phyloP scores from a whole-genome alignment of 345 rosid genomes.

The Acer saccharum region DNA sequence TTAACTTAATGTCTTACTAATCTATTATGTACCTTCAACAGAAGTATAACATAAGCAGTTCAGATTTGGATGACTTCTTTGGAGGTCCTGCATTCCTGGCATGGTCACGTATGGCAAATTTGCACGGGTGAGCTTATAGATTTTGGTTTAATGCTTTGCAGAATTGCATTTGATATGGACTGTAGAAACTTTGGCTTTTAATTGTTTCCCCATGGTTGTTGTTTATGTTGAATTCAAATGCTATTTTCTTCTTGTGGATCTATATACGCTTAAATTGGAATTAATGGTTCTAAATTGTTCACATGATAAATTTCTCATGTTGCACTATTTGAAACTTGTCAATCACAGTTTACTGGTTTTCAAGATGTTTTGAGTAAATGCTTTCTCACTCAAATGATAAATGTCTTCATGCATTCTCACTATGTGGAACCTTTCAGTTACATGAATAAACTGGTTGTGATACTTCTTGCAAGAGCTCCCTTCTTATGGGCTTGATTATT shows the following conservation, averaged over 20 bases:
- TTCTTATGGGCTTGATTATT: slow-evolving; percentile 8
- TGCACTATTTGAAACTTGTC: neutral
- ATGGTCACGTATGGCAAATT: slow-evolving; percentile 77
- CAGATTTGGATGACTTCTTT: slow-evolving; percentile 64
- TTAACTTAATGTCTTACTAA: slow-evolving; percentile 19
- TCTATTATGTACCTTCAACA: slow-evolving; percentile 29
- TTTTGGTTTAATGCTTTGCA: slow-evolving; percentile 12
- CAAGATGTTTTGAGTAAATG: slow-evolving; percentile 12
- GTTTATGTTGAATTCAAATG: neutral
- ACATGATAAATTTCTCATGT: slow-evolving; percentile 10
- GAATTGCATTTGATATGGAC: neutral
- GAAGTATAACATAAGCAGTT: slow-evolving; percentile 55
- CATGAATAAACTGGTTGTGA: slow-evolving; percentile 12
- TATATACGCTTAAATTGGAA: neutral
- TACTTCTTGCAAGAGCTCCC: slow-evolving; percentile 14
- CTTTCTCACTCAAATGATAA: slow-evolving; percentile 10
- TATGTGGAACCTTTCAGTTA: neutral
- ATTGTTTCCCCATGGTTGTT: neutral
- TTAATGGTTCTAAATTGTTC: slow-evolving; percentile 2
- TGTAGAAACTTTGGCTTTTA: neutral
- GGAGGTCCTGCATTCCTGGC: slow-evolving; percentile 87
- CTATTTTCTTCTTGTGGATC: neutral
- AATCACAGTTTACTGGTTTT: neutral
- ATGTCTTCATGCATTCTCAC: neutral
- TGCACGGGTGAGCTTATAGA: slow-evolving; percentile 54